Evolutionary conservation across 345 rosid genomes (phyloP).

Genomic region (Linum lewisii): DNA sequence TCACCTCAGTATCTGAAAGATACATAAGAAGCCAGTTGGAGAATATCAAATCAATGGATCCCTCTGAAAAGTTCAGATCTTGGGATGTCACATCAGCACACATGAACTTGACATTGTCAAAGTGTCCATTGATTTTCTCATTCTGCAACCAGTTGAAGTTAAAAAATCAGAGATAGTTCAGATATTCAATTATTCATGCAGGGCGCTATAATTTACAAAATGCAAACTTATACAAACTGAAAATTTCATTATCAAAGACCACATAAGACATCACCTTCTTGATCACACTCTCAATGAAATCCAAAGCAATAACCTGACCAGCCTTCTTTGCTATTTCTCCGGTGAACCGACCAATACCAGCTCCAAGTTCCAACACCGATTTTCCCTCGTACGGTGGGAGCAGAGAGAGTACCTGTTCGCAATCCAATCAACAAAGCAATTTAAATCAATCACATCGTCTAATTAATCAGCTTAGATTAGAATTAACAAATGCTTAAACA

Average conservation of each 20-base stretch:
- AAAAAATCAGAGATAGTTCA: slow-evolving; percentile 7
- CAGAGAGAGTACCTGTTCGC: slow-evolving; percentile 58
- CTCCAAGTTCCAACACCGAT: slow-evolving; percentile 78
- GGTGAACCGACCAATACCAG: slow-evolving; percentile 95
- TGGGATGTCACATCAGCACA: slow-evolving; percentile 88
- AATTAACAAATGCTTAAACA: too few relatives aligned
- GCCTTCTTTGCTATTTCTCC: slow-evolving; percentile 80
- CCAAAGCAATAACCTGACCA: slow-evolving; percentile 60
- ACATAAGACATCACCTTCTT: slow-evolving; percentile 48
- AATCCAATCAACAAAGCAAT: slow-evolving; percentile 7
- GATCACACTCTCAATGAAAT: slow-evolving; percentile 73
- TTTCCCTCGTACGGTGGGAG: slow-evolving; percentile 76
- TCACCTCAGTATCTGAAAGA: slow-evolving; percentile 88
- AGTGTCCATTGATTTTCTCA: slow-evolving; percentile 59
- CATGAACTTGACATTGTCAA: slow-evolving; percentile 69
- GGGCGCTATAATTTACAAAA: background rate
- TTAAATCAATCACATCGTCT: background rate
- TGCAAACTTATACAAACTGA: background rate
- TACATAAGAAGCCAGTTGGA: slow-evolving; percentile 98
- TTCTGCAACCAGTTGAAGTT: slow-evolving; percentile 37
- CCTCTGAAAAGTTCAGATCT: slow-evolving; percentile 46
- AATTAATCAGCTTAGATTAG: background rate
- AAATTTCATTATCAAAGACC: background rate
- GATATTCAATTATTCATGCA: too few relatives aligned
- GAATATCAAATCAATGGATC: slow-evolving; percentile 68